Conservation (phyloP, 2,329 filamentous ascomycete genomes). For the Phialemoniopsis sp. region DNA sequence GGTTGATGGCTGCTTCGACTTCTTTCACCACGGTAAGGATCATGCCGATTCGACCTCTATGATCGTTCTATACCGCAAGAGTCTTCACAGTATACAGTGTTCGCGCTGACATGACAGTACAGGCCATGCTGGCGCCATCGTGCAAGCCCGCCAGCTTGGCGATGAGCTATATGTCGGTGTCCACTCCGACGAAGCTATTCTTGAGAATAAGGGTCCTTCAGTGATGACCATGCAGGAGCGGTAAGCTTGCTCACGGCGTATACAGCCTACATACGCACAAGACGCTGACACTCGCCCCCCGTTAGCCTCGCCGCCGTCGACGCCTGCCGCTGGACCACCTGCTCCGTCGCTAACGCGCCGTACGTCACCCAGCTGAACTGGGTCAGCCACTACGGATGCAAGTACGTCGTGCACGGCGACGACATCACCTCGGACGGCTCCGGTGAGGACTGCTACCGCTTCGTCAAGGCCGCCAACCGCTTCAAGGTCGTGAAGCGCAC, state of each 20-base stretch:
- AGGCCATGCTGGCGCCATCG: slow-evolving; percentile 95
- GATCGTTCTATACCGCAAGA: too few relatives aligned
- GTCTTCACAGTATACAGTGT: too few relatives aligned
- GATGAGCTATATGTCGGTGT: slow-evolving; percentile 86
- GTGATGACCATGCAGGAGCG: slow-evolving; percentile 94
- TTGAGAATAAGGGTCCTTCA: slow-evolving; percentile 95
- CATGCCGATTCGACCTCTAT: background rate
- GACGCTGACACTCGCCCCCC: background rate
- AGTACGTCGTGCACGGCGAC: slow-evolving; percentile 55
- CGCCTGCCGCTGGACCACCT: slow-evolving; percentile 91
- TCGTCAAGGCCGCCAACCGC: slow-evolving; percentile 87
- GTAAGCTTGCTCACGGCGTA: slow-evolving; percentile 27
- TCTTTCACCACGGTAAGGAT: slow-evolving; percentile 83
- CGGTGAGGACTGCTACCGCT: slow-evolving; percentile 96
- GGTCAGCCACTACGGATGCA: slow-evolving; percentile 93
- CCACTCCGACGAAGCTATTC: slow-evolving; percentile 91
- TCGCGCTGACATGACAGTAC: slow-evolving; percentile 3
- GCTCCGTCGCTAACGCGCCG: slow-evolving; percentile 77
- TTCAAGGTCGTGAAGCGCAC: slow-evolving; percentile 98
- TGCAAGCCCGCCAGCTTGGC: slow-evolving; percentile 90
- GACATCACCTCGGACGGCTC: slow-evolving; percentile 65
- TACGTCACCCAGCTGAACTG: slow-evolving; percentile 93
- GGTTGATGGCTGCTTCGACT: slow-evolving; percentile 99
- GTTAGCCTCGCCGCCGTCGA: slow-evolving; percentile 79
- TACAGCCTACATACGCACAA: background rate